phyloP scores from a whole-genome alignment of 306 rosid genomes.

The Gynostemma pentaphyllum region DNA sequence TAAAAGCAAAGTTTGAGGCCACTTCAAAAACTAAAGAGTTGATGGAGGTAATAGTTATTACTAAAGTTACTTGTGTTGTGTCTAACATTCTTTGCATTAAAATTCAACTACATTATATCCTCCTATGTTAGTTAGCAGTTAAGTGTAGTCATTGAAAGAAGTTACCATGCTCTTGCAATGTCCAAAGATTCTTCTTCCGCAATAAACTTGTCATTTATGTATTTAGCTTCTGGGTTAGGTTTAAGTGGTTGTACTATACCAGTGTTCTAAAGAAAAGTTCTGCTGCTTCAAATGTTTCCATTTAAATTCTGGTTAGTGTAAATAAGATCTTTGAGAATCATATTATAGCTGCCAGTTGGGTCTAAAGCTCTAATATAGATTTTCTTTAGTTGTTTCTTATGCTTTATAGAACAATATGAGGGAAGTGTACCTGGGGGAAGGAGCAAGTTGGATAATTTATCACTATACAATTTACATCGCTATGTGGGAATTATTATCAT shows the following conservation, averaged over 20 bases:
- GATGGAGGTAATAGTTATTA: constrained; percentile 35
- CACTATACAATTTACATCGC: background rate
- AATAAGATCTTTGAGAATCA: background rate
- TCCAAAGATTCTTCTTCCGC: background rate
- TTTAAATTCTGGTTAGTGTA: background rate
- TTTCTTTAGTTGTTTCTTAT: background rate
- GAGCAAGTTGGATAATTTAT: background rate
- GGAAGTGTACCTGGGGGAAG: background rate
- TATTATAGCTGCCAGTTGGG: background rate
- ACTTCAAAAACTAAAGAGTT: constrained; percentile 45
- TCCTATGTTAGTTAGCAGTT: background rate
- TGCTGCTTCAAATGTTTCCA: background rate
- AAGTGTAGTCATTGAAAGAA: background rate
- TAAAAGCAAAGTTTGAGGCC: constrained; percentile 73
- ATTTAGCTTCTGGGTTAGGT: background rate
- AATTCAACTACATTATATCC: background rate
- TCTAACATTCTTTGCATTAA: background rate
- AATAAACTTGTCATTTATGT: background rate
- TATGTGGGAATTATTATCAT: background rate
- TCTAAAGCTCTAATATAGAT: background rate
- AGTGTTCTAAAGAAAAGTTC: background rate
- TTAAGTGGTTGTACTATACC: background rate
- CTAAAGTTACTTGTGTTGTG: constrained; percentile 10
- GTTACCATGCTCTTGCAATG: background rate
- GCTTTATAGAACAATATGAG: background rate